Evolutionary conservation across 1,284 basidiomycete genomes (phyloP).

Genomic region (Gomphus sp.): DNA sequence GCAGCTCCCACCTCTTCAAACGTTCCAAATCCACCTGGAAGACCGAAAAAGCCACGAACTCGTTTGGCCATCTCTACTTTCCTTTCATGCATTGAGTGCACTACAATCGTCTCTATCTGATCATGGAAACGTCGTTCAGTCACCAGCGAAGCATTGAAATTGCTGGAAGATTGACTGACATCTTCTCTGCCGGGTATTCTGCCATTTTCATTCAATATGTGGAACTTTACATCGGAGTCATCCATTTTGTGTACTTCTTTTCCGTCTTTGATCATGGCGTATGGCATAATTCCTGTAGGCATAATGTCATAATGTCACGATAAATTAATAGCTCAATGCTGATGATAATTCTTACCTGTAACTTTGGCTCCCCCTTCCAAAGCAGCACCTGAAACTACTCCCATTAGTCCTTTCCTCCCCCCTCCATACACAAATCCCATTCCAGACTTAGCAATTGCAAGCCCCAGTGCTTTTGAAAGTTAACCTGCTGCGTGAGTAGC

Average conservation of each 20-base stretch:
- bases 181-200: slow-evolving; percentile 22
- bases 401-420: slow-evolving; percentile 81
- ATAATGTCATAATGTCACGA: background rate
- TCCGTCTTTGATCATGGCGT: slow-evolving; percentile 59
- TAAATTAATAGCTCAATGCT: background rate
- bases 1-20: slow-evolving; percentile 68
- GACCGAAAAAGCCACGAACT: slow-evolving; percentile 70
- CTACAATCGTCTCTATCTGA: slow-evolving; percentile 54
- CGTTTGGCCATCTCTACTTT: slow-evolving; percentile 83
- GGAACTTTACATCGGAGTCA: background rate
- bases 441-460: slow-evolving; percentile 55
- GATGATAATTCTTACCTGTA: slow-evolving; percentile 17
- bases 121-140: background rate
- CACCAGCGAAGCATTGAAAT: background rate
- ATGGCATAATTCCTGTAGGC: slow-evolving; percentile 67
- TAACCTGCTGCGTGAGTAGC: background rate
- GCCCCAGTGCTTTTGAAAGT: slow-evolving; percentile 53
- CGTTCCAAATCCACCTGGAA: slow-evolving; percentile 89
- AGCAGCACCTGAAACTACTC: slow-evolving; percentile 65
- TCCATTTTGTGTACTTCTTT: slow-evolving; percentile 37
- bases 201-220: slow-evolving; percentile 27
- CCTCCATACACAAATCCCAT: slow-evolving; percentile 82
- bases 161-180: slow-evolving; percentile 22
- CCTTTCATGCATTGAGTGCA: slow-evolving; percentile 86
- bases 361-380: slow-evolving; percentile 64